Conservation (phyloP, 2,329 filamentous ascomycete species). For the Thyridium curvatum region DNA sequence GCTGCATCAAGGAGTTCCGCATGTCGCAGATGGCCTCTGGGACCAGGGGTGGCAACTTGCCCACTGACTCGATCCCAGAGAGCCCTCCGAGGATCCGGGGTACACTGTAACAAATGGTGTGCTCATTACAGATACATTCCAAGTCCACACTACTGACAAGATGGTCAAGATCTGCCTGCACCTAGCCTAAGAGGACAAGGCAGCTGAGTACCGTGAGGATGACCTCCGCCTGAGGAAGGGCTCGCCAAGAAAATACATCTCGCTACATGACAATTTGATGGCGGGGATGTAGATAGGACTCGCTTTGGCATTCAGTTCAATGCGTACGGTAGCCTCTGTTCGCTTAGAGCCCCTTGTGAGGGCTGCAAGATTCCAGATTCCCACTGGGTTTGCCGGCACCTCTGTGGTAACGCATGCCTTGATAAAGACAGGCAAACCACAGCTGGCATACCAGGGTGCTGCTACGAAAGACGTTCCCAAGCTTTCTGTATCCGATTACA, state of each 20-base stretch:
- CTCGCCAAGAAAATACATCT: constrained; percentile 13
- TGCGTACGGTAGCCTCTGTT: too few relatives aligned
- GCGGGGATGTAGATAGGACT: constrained; percentile 11
- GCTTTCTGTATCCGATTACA: constrained; percentile 22
- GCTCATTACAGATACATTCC: constrained; percentile 21
- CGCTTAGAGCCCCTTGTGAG: too few relatives aligned
- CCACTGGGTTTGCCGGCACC: constrained; percentile 16
- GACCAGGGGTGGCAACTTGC: constrained; percentile 16
- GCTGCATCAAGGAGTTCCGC: constrained; percentile 15
- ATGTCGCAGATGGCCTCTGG: constrained; percentile 18
- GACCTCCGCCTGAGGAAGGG: constrained; percentile 5
- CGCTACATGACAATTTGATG: constrained; percentile 1
- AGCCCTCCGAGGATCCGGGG: constrained; percentile 17
- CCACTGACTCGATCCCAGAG: constrained; percentile 24
- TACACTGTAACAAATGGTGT: constrained; percentile 17
- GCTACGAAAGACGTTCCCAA: constrained; percentile 13
- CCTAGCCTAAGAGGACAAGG: constrained; percentile 8
- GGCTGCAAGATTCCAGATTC: constrained; percentile 2
- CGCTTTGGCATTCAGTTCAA: constrained; percentile 4
- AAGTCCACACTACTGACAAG: constrained; percentile 16
- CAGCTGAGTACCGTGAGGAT: constrained; percentile 5
- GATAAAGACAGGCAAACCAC: neutral
- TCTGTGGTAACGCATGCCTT: constrained; percentile 12
- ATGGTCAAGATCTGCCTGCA: constrained; percentile 11
- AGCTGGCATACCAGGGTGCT: constrained; percentile 28